A percentile compares a stretch with the other conserved stretches of the same genome.
phyloP scores from a whole-genome alignment of 306 rosid species.

The Rosa rugosa region DNA sequence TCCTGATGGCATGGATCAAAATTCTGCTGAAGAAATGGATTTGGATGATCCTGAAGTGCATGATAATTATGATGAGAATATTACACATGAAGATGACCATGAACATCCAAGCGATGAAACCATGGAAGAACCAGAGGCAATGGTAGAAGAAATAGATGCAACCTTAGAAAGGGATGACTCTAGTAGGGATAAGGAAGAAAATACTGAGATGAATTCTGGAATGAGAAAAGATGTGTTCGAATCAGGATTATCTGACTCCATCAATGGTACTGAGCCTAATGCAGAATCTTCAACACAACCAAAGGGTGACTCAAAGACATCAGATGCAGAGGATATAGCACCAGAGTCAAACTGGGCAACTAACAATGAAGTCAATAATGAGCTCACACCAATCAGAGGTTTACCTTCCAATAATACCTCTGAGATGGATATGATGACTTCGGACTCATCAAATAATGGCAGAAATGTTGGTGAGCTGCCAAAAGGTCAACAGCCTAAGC shows the following conservation, averaged over 20 bases:
- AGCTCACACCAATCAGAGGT: conserved; percentile 54
- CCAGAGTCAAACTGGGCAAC: conserved; percentile 52
- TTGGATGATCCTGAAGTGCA: conserved; percentile 51
- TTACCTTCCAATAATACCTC: conserved; percentile 55
- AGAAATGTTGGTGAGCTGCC: conserved; percentile 45
- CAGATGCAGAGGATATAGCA: conserved; percentile 38
- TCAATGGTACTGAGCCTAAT: conserved; percentile 40
- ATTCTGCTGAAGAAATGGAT: conserved; percentile 50
- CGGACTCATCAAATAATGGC: conserved; percentile 64
- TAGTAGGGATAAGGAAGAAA: conserved; percentile 41
- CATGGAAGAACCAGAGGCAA: conserved; percentile 57
- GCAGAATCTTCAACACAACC: conserved; percentile 49
- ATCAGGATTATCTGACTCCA: conserved; percentile 36
- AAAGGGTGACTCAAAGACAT: conserved; percentile 44
- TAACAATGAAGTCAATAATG: conserved; percentile 39
- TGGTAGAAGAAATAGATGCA: conserved; percentile 42
- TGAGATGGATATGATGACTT: conserved; percentile 50
- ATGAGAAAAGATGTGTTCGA: conserved; percentile 41
- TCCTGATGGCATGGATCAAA: conserved; percentile 41
- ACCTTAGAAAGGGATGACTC: conserved; percentile 51
- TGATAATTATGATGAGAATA: neutral
- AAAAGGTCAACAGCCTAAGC: conserved; percentile 36
- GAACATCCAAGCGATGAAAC: conserved; percentile 54
- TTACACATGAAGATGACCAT: conserved; percentile 31
- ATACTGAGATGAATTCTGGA: conserved; percentile 43